phyloP scores from a whole-genome alignment of 2,329 filamentous ascomycete species.

The Hypomyces perniciosus region DNA sequence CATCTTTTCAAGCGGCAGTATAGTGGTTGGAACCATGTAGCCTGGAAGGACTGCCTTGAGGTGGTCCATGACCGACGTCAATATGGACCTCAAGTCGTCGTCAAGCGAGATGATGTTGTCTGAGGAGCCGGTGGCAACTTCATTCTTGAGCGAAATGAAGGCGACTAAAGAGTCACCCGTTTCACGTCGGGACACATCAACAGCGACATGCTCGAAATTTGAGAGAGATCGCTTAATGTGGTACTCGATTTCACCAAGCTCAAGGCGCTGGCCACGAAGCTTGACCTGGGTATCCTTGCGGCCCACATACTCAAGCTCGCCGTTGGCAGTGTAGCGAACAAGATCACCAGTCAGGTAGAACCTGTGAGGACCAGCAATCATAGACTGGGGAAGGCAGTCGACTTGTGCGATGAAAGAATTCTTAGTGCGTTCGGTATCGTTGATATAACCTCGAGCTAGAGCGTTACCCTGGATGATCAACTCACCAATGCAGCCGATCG shows the following conservation, averaged over 20 bases:
- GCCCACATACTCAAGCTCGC: conserved; percentile 3
- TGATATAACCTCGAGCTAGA: conserved; percentile 44
- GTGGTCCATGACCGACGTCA: not conserved
- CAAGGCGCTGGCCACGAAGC: conserved; percentile 12
- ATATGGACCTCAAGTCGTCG: not conserved
- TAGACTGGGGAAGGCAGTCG: conserved; percentile 19
- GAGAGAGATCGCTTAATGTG: conserved; percentile 1
- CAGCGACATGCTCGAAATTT: conserved; percentile 3
- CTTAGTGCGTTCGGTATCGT: conserved; percentile 26
- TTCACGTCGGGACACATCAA: not conserved
- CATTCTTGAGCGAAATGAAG: conserved; percentile 2
- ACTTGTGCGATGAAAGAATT: conserved; percentile 17
- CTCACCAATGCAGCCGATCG: conserved; percentile 18
- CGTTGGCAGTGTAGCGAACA: conserved; percentile 2
- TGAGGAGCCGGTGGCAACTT: not conserved
- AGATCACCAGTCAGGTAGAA: conserved; percentile 20
- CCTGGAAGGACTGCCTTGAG: conserved; percentile 16
- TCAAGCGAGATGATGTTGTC: not conserved
- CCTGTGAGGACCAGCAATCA: conserved; percentile 7
- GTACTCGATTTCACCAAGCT: conserved; percentile 12
- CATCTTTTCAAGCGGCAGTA: conserved; percentile 19
- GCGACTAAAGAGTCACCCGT: conserved; percentile 1
- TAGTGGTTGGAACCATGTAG: conserved; percentile 31
- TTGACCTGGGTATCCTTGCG: conserved; percentile 11
- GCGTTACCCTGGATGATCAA: conserved; percentile 25